These are phyloP conservation scores for Aureobasidium sp. DNA, from an alignment of 2,329 filamentous ascomycete genomes.

Conservation along the genomic window DNA sequence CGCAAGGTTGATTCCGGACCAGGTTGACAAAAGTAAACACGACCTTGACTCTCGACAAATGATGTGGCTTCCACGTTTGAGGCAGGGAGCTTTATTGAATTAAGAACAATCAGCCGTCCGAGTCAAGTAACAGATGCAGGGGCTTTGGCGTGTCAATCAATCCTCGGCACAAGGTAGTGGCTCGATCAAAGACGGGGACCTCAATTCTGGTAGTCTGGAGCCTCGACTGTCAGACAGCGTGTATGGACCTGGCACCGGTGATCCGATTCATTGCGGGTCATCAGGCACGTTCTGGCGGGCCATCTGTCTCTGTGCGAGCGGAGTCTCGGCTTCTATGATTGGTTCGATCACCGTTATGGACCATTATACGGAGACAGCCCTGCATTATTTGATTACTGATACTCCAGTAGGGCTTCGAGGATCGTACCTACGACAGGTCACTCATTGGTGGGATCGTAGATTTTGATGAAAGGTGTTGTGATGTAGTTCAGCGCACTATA, in stretches of 20 bases:
- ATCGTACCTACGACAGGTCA: neutral
- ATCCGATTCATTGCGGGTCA: neutral
- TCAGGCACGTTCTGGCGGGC: neutral
- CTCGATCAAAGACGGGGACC: neutral
- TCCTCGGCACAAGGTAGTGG: neutral
- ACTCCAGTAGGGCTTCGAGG: neutral
- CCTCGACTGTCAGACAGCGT: neutral
- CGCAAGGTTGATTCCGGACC: neutral
- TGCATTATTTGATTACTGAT: neutral
- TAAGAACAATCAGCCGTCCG: neutral
- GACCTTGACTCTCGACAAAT: neutral
- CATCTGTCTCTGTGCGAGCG: neutral
- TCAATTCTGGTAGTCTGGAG: neutral
- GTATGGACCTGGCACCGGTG: neutral
- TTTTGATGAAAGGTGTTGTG: neutral
- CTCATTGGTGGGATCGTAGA: neutral
- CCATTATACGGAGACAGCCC: neutral
- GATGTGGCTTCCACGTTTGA: conserved; percentile 7
- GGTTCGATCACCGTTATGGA: neutral
- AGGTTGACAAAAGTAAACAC: neutral
- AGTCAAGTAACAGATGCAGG: conserved; percentile 7
- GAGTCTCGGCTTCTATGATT: neutral
- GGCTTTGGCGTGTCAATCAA: conserved; percentile 5
- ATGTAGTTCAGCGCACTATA: neutral
- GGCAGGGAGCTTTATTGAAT: neutral